phyloP scores from a whole-genome alignment of 345 rosid species.

The Garcia nutans region DNA sequence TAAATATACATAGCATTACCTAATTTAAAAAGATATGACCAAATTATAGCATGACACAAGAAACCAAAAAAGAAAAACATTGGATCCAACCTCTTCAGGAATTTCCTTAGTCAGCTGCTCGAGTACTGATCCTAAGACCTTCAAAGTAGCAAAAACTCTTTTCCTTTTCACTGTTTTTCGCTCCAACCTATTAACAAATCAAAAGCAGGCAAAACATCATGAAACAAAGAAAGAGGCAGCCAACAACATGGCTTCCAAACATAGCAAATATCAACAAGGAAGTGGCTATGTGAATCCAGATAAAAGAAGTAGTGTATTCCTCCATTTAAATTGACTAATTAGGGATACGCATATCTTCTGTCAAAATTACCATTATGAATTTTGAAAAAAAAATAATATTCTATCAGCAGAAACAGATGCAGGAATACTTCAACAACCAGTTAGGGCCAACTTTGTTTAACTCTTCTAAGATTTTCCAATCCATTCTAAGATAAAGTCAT shows the following conservation, averaged over 20 bases:
- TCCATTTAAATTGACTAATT: background rate
- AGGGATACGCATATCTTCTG: background rate
- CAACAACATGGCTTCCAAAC: background rate
- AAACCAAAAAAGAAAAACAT: constrained; percentile 11
- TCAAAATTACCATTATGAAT: background rate
- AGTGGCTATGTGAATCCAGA: background rate
- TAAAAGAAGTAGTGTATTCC: background rate
- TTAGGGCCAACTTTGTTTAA: too few relatives aligned
- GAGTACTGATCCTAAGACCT: constrained; percentile 80
- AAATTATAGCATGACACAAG: background rate
- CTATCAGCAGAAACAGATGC: background rate
- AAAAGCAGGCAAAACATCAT: background rate
- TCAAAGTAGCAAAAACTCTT: constrained; percentile 76
- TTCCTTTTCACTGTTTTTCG: constrained; percentile 79
- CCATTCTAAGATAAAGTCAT: too few relatives aligned
- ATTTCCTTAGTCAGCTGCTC: constrained; percentile 73
- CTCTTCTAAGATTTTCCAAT: too few relatives aligned
- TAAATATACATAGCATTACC: background rate
- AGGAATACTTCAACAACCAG: background rate
- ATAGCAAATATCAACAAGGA: background rate
- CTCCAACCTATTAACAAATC: constrained; percentile 66
- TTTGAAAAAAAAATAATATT: too few relatives aligned
- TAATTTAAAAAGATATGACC: background rate
- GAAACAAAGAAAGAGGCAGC: constrained; percentile 8
- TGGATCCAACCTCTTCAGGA: constrained; percentile 74